A percentile compares a stretch with the other conserved stretches of the same genome.
phyloP scores from a whole-genome alignment of 176 grass and related monocot genomes.

The Triticum turgidum region DNA sequence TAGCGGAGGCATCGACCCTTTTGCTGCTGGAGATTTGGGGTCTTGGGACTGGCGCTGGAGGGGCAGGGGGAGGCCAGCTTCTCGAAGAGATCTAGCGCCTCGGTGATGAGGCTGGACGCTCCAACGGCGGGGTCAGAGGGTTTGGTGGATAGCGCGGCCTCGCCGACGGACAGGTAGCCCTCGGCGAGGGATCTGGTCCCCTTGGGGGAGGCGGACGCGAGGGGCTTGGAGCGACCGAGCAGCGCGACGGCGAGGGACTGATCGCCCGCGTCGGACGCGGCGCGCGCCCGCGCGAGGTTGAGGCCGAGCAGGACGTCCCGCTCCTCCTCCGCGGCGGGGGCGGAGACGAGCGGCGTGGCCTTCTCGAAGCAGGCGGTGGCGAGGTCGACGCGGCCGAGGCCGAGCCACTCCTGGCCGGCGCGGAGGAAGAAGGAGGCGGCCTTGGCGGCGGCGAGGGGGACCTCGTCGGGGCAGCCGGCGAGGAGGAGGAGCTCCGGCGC shows the following conservation, averaged over 20 bases:
- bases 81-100: constrained; percentile 90
- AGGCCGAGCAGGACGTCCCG: constrained; percentile 50
- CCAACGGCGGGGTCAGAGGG: constrained; percentile 37
- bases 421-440: constrained; percentile 69
- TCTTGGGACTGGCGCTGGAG: constrained; percentile 28
- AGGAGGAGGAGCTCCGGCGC: constrained; percentile 74
- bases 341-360: constrained; percentile 64
- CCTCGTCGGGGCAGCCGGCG: constrained; percentile 38
- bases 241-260: constrained; percentile 72
- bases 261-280: constrained; percentile 58
- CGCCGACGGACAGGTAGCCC: constrained; percentile 63
- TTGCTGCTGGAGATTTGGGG: constrained; percentile 46
- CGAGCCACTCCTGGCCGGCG: constrained; percentile 72
- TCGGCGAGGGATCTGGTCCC: constrained; percentile 59
- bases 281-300: constrained; percentile 64
- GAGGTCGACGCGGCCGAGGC: constrained; percentile 64
- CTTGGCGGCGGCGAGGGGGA: constrained; percentile 68
- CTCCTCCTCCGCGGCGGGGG: constrained; percentile 46
- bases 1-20: constrained; percentile 73
- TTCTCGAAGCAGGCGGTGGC: constrained; percentile 89
- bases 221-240: constrained; percentile 70
- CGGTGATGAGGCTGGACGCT: constrained; percentile 71
- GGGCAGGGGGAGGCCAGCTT: constrained; percentile 48
- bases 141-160: constrained; percentile 50
- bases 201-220: constrained; percentile 45